Base-by-base conservation (phyloP, 1,284 basidiomycete genomes). In the Lignosus rhinocerotis region DNA sequence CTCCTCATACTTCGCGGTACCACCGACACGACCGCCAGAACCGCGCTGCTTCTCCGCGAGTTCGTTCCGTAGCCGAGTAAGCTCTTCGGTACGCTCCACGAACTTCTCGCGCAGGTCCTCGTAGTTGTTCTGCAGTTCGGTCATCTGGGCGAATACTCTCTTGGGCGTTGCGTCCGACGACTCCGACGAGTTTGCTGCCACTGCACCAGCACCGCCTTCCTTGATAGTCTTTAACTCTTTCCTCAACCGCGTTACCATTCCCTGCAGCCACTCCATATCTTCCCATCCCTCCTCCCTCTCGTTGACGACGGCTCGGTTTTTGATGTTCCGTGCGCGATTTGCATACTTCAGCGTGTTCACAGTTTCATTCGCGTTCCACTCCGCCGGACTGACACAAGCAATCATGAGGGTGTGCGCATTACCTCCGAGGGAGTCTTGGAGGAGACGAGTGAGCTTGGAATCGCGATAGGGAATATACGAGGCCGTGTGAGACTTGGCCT, bases 341-440 rank as follows among this genome's bases (percentile, higher is more conserved):
- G 97, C 97, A 71, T 99, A 99, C 75, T 98, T 98, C 69, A 99
- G 84, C 7, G 96, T 99, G 73, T 97, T 98, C 66, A 98, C 81
- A 0, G 97, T 98, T 76, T 99, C 96, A 63, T 82, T 88, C 5
- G 92, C 85, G 74, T 99, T 99, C 85, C 88, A 96, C 75, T 99
- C 97, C 0, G 91, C 90, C 11, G 96, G 92, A 64, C 94, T 96
- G 60, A 98, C 90, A 74, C 97, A 99, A 10, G 96, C 96, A 66
- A 99, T 95, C 97, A 99, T 99, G 63, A 98, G 88, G 2, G 97
- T 99, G 70, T 97, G 92, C 1, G 96, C 92, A 73, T 98, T 99
- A 39, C 96, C 96, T 48, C 96, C 96, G n/a, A 99, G 86, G 12
- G 96, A 98, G 74, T 98, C 96, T 87, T 98, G 96, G 14, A 98